Evolutionary conservation across 2,329 filamentous ascomycete genomes (phyloP).

Genomic region (Exophiala xenobiotica): DNA sequence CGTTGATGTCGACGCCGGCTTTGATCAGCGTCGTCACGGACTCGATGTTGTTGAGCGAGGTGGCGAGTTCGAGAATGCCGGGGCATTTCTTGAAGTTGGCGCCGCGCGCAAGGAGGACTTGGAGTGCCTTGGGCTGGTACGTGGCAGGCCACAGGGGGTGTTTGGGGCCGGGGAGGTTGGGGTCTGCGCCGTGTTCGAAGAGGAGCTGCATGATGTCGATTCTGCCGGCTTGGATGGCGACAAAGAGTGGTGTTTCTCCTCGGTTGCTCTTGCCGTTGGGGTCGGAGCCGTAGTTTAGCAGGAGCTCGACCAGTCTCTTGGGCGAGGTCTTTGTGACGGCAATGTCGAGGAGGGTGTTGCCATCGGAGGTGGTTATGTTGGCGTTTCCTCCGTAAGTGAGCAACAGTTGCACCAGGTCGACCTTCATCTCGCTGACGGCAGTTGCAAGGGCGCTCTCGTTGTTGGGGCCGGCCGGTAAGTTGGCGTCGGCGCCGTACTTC

Average conservation of each 20-base stretch:
- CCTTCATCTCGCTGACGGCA: conserved; percentile 53
- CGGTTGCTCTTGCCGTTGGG: conserved; percentile 60
- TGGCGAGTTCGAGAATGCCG: conserved; percentile 64
- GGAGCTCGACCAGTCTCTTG: conserved; percentile 55
- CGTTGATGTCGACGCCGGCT: conserved; percentile 60
- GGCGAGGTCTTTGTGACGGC: conserved; percentile 61
- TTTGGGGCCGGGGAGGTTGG: conserved; percentile 68
- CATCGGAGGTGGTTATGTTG: conserved; percentile 54
- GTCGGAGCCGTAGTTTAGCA: conserved; percentile 61
- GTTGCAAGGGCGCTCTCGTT: conserved; percentile 57
- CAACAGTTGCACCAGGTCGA: conserved; percentile 59
- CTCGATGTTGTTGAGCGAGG: conserved; percentile 63
- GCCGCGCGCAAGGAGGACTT: conserved; percentile 58
- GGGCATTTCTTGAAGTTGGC: conserved; percentile 61
- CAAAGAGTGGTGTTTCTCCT: conserved; percentile 63
- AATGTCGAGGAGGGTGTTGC: conserved; percentile 61
- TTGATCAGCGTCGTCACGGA: conserved; percentile 58
- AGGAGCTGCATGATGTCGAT: conserved; percentile 56
- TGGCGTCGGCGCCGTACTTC: conserved; percentile 64
- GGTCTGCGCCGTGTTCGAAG: conserved; percentile 61
- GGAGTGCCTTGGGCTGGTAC: conserved; percentile 58
- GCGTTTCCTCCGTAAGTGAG: conserved; percentile 62
- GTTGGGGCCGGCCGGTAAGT: conserved; percentile 51
- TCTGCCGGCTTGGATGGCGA: conserved; percentile 58
- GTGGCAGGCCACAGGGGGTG: conserved; percentile 67